A percentile compares a stretch with the other conserved stretches of the same genome.
These are phyloP conservation scores for Cornus controversa DNA, from an alignment of 148 eudicot species.

Conservation along the genomic window DNA sequence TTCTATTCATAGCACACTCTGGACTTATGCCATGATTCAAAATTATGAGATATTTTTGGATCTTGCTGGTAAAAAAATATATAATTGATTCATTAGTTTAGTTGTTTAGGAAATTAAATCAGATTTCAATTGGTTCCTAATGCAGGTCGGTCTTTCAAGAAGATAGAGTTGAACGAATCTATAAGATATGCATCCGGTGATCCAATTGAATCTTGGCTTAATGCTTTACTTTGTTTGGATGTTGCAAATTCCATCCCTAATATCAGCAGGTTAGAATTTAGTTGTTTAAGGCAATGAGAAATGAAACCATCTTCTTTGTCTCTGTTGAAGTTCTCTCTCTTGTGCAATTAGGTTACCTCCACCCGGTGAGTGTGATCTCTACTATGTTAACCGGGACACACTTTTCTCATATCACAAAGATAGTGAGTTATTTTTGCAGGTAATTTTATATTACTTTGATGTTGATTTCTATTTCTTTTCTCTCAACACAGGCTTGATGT, in stretches of 20 bases:
- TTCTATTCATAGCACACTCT: not conserved
- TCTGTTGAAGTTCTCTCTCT: constrained; percentile 19
- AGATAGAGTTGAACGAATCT: constrained; percentile 80
- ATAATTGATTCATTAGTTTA: not conserved
- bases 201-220: constrained; percentile 91
- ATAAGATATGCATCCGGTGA: constrained; percentile 94
- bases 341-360: constrained; percentile 59
- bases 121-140: constrained; percentile 10
- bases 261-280: constrained; percentile 62
- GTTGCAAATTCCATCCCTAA: constrained; percentile 73
- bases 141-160: constrained; percentile 84
- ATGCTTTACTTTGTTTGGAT: constrained; percentile 84
- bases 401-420: constrained; percentile 95
- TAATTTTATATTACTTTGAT: constrained; percentile 14
- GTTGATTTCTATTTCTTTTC: not conserved
- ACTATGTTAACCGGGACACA: constrained; percentile 93
- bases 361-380: constrained; percentile 83
- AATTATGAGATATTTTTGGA: not conserved
- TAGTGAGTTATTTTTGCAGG: constrained; percentile 95
- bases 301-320: constrained; percentile 3
- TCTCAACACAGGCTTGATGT: constrained; percentile 1
- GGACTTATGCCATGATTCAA: not conserved
- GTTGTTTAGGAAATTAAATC: constrained; percentile 6
- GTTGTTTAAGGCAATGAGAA: not conserved
- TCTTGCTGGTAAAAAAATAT: not conserved